Evolutionary conservation across 1,139 yeast genomes (phyloP).

Genomic region (Sugiyamaella novakii): DNA sequence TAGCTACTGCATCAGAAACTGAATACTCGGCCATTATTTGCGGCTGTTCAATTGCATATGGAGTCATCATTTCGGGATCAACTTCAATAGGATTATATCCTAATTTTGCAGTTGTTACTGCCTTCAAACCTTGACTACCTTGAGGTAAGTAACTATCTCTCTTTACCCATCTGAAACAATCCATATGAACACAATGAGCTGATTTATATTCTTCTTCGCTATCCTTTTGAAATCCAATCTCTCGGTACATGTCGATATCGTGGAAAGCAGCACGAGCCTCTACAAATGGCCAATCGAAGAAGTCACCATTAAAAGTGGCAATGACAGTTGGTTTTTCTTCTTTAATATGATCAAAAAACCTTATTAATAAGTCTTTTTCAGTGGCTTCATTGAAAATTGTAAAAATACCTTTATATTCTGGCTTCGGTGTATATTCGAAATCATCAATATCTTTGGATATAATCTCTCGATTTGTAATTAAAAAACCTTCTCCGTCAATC

Average conservation of each 20-base stretch:
- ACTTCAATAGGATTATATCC: conserved; percentile 96
- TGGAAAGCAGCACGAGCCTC: conserved; percentile 83
- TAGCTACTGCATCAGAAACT: conserved; percentile 99
- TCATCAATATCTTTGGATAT: conserved; percentile 94
- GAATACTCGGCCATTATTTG: conserved; percentile 93
- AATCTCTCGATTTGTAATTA: conserved; percentile 92
- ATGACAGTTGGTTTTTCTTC: conserved; percentile 92
- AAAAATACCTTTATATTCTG: conserved; percentile 90
- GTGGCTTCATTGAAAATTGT: conserved; percentile 87
- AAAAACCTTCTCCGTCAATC: conserved; percentile 96
- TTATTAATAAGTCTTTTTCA: conserved; percentile 69
- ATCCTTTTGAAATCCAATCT: conserved; percentile 92
- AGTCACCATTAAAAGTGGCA: conserved; percentile 97
- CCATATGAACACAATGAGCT: conserved; percentile 94
- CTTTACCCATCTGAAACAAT: conserved; percentile 98
- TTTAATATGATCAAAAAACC: conserved; percentile 88
- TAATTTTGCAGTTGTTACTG: conserved; percentile 92
- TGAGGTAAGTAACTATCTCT: conserved; percentile 97
- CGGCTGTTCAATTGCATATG: conserved; percentile 93
- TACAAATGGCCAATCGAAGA: conserved; percentile 99
- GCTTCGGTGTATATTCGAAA: conserved; percentile 96
- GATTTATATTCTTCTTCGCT: conserved; percentile 90
- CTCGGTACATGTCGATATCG: conserved; percentile 86
- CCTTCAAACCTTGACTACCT: conserved; percentile 97
- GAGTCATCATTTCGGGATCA: conserved; percentile 98